These are phyloP conservation scores for Lanmaoa rubissima DNA, from an alignment of 768 basidiomycete species.

Conservation along the genomic window DNA sequence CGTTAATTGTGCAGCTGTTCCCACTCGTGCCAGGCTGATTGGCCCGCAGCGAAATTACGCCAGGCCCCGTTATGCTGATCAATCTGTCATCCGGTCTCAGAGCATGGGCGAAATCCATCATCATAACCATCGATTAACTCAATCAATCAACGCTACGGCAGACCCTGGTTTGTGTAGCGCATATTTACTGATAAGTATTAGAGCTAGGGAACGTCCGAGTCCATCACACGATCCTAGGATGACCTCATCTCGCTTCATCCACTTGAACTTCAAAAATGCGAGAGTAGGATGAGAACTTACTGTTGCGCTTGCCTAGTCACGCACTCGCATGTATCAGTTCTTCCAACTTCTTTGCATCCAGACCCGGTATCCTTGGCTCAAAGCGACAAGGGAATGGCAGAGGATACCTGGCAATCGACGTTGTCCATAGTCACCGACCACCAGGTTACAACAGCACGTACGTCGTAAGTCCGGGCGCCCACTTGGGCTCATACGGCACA, in stretches of 20 bases:
- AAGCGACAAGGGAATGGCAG: slow-evolving; percentile 16
- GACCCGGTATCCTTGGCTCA: slow-evolving; percentile 7
- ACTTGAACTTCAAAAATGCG: no score
- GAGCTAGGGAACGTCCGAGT: not conserved
- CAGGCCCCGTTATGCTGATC: slow-evolving; percentile 2
- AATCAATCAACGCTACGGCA: not conserved
- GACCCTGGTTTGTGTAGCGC: not conserved
- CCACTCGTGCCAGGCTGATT: slow-evolving; percentile 20
- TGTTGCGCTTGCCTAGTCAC: not conserved
- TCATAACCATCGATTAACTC: slow-evolving; percentile 23
- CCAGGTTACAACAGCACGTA: not conserved
- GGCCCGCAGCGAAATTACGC: slow-evolving; percentile 12
- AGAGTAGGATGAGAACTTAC: not conserved
- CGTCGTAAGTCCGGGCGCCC: slow-evolving; percentile 15
- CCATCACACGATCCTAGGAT: not conserved
- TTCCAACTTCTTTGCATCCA: slow-evolving; percentile 11
- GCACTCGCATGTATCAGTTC: slow-evolving; percentile 3
- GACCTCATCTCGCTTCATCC: not conserved
- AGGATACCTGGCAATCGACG: slow-evolving; percentile 7
- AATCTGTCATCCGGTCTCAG: slow-evolving; percentile 14
- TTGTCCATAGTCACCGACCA: not conserved
- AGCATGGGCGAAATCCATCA: not conserved
- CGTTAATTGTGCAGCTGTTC: slow-evolving; percentile 11
- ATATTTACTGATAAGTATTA: not conserved
- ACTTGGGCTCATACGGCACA: slow-evolving; percentile 7